Conservation (phyloP, 2,329 filamentous ascomycete genomes). For the Juglanconis oblonga region DNA sequence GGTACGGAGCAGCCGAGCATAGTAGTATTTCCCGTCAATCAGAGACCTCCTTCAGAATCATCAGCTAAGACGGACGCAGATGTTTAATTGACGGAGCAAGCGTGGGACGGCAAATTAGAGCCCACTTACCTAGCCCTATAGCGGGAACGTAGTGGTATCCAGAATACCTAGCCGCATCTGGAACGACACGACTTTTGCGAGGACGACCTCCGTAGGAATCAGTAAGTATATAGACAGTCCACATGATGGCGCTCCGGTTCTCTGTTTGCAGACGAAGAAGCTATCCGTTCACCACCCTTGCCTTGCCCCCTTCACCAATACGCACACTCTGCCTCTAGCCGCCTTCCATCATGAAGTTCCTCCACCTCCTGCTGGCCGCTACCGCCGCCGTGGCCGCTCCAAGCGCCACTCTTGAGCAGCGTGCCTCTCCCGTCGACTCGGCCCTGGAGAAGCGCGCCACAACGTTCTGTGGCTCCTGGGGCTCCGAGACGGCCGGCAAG, state of each 20-base stretch:
- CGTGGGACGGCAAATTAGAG: too few species aligned
- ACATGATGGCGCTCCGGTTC: too few species aligned
- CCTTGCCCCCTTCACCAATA: background rate
- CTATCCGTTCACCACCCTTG: too few species aligned
- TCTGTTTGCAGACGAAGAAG: too few species aligned
- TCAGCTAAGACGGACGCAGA: background rate
- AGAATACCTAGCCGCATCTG: background rate
- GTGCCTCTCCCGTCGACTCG: constrained; percentile 3
- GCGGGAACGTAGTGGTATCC: background rate
- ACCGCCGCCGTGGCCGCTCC: constrained; percentile 1
- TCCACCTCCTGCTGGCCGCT: constrained; percentile 1
- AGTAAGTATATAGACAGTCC: background rate
- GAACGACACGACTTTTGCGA: background rate
- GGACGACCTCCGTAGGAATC: background rate
- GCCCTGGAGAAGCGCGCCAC: constrained; percentile 12
- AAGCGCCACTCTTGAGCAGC: background rate
- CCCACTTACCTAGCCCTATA: too few species aligned
- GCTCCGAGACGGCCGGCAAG: constrained; percentile 15
- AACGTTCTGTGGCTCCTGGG: constrained; percentile 3
- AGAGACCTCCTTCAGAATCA: background rate
- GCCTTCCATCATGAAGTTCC: constrained; percentile 2
- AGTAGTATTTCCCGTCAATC: background rate
- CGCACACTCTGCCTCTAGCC: background rate
- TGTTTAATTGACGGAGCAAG: background rate
- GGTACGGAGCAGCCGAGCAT: background rate